phyloP scores from a whole-genome alignment of 192 early-diverging fungal species.

The Rhizophagus sp. region DNA sequence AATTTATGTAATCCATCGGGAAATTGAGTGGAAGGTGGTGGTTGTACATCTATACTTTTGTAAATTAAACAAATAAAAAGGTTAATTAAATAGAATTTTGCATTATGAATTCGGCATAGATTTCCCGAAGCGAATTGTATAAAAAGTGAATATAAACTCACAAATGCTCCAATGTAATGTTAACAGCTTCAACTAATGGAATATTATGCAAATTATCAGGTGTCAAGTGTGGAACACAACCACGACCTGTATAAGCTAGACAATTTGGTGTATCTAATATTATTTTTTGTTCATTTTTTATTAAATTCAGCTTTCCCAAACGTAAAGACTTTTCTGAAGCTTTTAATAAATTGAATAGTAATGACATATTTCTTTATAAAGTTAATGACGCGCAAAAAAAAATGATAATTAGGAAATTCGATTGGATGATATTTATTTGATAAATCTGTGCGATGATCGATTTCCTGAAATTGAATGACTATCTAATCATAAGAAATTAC shows the following conservation, averaged over 20 bases:
- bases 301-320: not conserved
- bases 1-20: conserved; percentile 48
- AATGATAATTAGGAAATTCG: no score
- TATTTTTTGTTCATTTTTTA: not conserved
- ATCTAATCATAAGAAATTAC: no score
- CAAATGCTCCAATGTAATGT: conserved; percentile 52
- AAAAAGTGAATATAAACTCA: not conserved
- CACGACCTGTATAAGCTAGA: conserved; percentile 51
- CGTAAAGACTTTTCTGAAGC: conserved; percentile 19
- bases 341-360: conserved; percentile 20
- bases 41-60: conserved; percentile 20
- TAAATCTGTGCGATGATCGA: no score
- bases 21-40: conserved; percentile 40
- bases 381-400: no score
- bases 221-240: conserved; percentile 57
- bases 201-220: conserved; percentile 48
- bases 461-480: no score
- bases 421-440: no score
- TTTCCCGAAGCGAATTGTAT: not conserved
- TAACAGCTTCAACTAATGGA: conserved; percentile 41
- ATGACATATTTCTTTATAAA: not conserved
- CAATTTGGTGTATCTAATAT: conserved; percentile 53
- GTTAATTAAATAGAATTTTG: no score
- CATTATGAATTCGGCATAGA: no score
- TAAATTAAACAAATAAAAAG: not conserved